phyloP scores from a whole-genome alignment of 2,329 filamentous ascomycete species.

The Anisogramma anomala region DNA sequence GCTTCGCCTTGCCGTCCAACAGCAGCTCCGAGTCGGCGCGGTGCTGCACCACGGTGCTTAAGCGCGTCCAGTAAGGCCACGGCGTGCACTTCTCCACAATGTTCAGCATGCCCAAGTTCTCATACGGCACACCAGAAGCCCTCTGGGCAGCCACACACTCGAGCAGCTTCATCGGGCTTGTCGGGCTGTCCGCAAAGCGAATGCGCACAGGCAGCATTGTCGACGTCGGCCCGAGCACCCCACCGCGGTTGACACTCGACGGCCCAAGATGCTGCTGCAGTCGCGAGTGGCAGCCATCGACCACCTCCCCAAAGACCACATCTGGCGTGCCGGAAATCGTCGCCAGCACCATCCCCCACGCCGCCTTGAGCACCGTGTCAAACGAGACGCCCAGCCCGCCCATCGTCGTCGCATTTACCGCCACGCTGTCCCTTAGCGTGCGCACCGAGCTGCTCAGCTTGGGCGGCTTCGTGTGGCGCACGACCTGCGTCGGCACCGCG shows the following conservation, averaged over 20 bases:
- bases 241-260: constrained; percentile 43
- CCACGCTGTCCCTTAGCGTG: constrained; percentile 29
- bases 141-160: constrained; percentile 38
- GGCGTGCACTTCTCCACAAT: constrained; percentile 42
- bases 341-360: constrained; percentile 45
- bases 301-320: constrained; percentile 44
- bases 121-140: constrained; percentile 34
- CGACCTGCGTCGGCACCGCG: constrained; percentile 34
- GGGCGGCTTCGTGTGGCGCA: constrained; percentile 30
- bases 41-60: constrained; percentile 45
- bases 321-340: constrained; percentile 37
- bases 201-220: constrained; percentile 40
- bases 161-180: constrained; percentile 38
- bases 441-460: constrained; percentile 28
- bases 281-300: constrained; percentile 35
- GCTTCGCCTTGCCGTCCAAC: constrained; percentile 23
- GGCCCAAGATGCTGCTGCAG: constrained; percentile 21
- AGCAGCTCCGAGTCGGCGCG: constrained; percentile 30
- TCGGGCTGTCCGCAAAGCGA: constrained; percentile 30
- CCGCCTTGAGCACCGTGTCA: constrained; percentile 43
- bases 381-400: constrained; percentile 33
- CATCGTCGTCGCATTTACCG: constrained; percentile 29
- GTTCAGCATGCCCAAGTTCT: constrained; percentile 39
- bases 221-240: constrained; percentile 34
- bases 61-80: constrained; percentile 42